These are phyloP conservation scores for Voacanga thouarsii DNA, from an alignment of 257 asterid genomes.

Conservation along the genomic window DNA sequence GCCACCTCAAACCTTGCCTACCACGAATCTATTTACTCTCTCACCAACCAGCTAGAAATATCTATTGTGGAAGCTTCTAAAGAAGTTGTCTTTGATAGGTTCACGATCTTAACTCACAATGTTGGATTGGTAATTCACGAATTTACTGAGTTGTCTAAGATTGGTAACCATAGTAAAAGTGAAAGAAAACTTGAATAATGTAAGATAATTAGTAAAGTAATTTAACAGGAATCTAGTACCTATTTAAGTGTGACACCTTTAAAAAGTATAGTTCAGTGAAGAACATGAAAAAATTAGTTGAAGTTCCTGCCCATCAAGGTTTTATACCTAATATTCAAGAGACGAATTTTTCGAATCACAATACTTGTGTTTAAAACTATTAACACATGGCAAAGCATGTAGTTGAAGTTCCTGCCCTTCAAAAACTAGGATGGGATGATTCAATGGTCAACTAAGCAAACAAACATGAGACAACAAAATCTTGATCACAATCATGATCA, in stretches of 20 bases:
- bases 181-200: neutral
- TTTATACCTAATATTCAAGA: no score
- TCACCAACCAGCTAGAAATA: neutral
- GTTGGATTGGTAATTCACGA: neutral
- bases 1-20: neutral
- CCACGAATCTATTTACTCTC: neutral
- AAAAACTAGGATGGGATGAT: neutral
- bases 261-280: neutral
- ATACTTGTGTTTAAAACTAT: no score
- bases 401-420: neutral
- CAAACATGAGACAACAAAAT: neutral
- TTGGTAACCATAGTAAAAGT: neutral
- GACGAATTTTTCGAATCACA: no score
- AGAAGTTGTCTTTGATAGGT: neutral
- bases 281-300: neutral
- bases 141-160: neutral
- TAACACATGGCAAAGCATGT: no score
- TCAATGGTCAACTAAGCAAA: neutral
- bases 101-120: neutral
- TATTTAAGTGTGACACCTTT: neutral
- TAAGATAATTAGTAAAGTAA: neutral
- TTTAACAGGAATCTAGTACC: neutral
- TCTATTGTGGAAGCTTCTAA: neutral
- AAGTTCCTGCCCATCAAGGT: neutral
- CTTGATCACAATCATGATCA: neutral